Evolutionary conservation across 2,329 filamentous ascomycete genomes (phyloP), one percentile per base, ranked within the genome.

Genomic region (Amauroascus verrucosus): DNA sequence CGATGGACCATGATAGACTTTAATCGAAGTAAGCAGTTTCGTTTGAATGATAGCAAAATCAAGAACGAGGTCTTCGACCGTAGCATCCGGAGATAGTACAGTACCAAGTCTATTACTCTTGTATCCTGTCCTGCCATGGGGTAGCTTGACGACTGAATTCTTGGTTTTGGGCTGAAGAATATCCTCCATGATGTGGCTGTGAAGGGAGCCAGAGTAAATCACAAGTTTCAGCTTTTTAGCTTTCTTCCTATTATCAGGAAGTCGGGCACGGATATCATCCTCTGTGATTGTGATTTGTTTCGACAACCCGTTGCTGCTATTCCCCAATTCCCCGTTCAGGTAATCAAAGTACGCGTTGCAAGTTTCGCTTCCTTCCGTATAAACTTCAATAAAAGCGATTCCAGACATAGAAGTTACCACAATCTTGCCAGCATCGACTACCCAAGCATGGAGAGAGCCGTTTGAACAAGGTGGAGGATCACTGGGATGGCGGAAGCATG

Each of bases 311-410:
- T 48, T 48, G 53, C 58, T 62, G 38, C 77, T 72, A 20, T 77
- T 78, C 54, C 78, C 79, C 26, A 72, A 73, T 56, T 78, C 76
- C 22, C 79, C 79, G 44, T 82, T 77, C 5, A 81, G 73, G 63
- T 86, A 95, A 65, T 96, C 91, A 59, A 93, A 82, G 81, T 86
- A 95, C 14, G 80, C 75, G 59, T 78, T 84, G 66, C 90, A 95
- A 14, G 88, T 72, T 40, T 88, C 82, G 55, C 95, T 88, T n/a
- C 82, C 88, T n/a, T 82, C 85, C 0, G 78, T 75, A 62, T 81
- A 90, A 7, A 97, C 79, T 67, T 97, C 91, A 9, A 95, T 75
- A 67, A 87, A 95, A 0, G 88, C 83, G 45, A 97, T 79, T 0
- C 91, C 93, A 0, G 88, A 85, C 1, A 84, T 76, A 2, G 91